These are phyloP conservation scores for Pleodorina starrii DNA, from an alignment of 139 green algal species.

Conservation along the genomic window DNA sequence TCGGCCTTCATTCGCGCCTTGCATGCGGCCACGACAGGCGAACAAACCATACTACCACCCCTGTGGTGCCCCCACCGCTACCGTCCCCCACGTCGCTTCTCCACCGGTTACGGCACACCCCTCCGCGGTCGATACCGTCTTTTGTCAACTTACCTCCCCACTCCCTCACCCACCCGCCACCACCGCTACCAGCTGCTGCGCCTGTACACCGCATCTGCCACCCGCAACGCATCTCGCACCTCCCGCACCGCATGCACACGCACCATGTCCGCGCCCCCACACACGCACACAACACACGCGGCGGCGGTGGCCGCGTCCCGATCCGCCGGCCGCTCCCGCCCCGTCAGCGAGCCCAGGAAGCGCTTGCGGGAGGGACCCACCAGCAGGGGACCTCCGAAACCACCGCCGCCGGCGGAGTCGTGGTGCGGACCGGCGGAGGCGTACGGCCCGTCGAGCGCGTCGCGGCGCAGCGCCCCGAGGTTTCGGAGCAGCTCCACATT, in stretches of 20 bases:
- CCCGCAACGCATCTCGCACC: constrained; percentile 70
- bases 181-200: too few relatives aligned
- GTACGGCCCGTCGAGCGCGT: constrained; percentile 48
- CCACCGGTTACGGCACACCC: too few relatives aligned
- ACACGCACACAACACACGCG: constrained; percentile 67
- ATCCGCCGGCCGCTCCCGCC: constrained; percentile 39
- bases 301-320: constrained; percentile 72
- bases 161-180: too few relatives aligned
- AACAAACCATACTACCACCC: too few relatives aligned
- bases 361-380: constrained; percentile 87
- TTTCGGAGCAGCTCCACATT: constrained; percentile 81
- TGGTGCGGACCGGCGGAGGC: background rate
- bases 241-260: constrained; percentile 86
- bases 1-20: too few relatives aligned
- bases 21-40: too few relatives aligned
- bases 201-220: constrained; percentile 81
- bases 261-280: constrained; percentile 82
- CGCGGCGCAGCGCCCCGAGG: constrained; percentile 65
- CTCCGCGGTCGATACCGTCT: too few relatives aligned
- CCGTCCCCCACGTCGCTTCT: too few relatives aligned
- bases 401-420: too few relatives aligned
- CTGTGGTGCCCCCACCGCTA: too few relatives aligned
- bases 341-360: constrained; percentile 75
- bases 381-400: constrained; percentile 71
- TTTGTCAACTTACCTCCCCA: too few relatives aligned